Evolutionary conservation across 1,284 basidiomycete species (phyloP), one percentile per base, ranked within the genome.

Genomic region (Veloporphyrellus conicus): DNA sequence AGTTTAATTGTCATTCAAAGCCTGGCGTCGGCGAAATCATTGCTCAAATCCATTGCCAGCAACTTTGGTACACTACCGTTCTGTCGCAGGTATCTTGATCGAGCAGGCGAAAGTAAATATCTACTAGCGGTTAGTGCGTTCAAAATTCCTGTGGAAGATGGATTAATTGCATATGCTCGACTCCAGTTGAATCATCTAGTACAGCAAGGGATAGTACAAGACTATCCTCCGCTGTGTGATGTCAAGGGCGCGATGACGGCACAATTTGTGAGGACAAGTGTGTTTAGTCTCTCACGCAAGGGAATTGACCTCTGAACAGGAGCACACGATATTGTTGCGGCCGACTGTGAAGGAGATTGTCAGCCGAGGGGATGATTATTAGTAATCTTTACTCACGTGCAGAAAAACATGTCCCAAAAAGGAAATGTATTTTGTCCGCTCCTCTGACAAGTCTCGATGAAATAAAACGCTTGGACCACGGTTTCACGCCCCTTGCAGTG

Each of bases 1-100:
- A 38, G 1, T 25, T 39, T 40, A 47, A 47, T 56, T 43, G 54
- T 49, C 20, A 9, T 49, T 15, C 47, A 42, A 59, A 93, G 92
- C 53, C 74, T 95, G 57, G 85, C 84, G 40, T 84, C 87, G 20
- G 92, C 94, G 0, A 94, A 93, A 67, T 79, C 86, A 5, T 69
- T 99, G 36, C 75, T 99, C 28, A 88, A 85, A 58, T 83, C 84
- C 5, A 98, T 99, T 71, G 88, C 92, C 64, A 89, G 84, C 68
- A 86, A 92, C 68, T 99, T 99, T 69, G 94, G 93, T 38, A 94
- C 93, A 4, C 71, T 99, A 48, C 95, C 96, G 4, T 99, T 93
- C 72, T 99, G 95, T 68, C 78, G 95, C 53, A 77, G 96, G 48
- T 99, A 99, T 68, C 79, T 99, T 28, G 96, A 97, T 59, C 82